These are phyloP conservation scores for Penicillium sclerotiorum DNA, from an alignment of 2,329 filamentous ascomycete genomes.

Conservation along the genomic window DNA sequence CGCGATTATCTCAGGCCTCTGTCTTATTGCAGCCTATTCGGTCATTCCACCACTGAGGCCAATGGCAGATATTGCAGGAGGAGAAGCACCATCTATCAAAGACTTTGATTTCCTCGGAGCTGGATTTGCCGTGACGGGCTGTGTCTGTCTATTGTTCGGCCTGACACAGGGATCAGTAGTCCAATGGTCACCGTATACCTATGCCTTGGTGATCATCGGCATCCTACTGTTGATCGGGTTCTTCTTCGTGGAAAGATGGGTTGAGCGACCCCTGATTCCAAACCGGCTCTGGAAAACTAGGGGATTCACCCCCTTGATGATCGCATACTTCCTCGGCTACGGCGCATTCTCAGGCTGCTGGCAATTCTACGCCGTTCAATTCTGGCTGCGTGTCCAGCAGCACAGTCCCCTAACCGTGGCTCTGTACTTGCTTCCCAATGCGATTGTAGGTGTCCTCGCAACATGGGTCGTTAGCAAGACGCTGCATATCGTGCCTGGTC, in stretches of 20 bases:
- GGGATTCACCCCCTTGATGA: constrained; percentile 43
- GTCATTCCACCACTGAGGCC: constrained; percentile 38
- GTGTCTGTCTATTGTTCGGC: constrained; percentile 55
- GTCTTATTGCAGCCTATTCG: constrained; percentile 36
- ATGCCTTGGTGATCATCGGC: constrained; percentile 50
- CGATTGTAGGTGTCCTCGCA: constrained; percentile 44
- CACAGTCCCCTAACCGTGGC: constrained; percentile 41
- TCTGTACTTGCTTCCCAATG: constrained; percentile 47
- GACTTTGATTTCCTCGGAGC: constrained; percentile 41
- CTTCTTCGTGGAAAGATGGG: constrained; percentile 48
- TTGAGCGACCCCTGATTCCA: constrained; percentile 48
- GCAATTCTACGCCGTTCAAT: constrained; percentile 40
- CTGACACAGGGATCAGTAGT: constrained; percentile 55
- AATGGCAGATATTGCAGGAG: constrained; percentile 24
- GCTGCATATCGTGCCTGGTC: constrained; percentile 44
- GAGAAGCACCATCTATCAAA: constrained; percentile 26
- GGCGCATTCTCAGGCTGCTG: constrained; percentile 45
- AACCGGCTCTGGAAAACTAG: constrained; percentile 43
- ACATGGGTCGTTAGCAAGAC: constrained; percentile 47
- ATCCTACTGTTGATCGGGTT: constrained; percentile 48
- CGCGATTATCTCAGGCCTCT: constrained; percentile 37
- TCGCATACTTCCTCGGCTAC: constrained; percentile 45
- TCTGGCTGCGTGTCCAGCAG: constrained; percentile 38
- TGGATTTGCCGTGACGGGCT: constrained; percentile 34
- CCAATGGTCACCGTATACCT: constrained; percentile 52